A percentile compares a stretch with the other conserved stretches of the same genome.
These are phyloP conservation scores for Thermomyces lanuginosus DNA, from an alignment of 2,329 filamentous ascomycete species.

Conservation along the genomic window DNA sequence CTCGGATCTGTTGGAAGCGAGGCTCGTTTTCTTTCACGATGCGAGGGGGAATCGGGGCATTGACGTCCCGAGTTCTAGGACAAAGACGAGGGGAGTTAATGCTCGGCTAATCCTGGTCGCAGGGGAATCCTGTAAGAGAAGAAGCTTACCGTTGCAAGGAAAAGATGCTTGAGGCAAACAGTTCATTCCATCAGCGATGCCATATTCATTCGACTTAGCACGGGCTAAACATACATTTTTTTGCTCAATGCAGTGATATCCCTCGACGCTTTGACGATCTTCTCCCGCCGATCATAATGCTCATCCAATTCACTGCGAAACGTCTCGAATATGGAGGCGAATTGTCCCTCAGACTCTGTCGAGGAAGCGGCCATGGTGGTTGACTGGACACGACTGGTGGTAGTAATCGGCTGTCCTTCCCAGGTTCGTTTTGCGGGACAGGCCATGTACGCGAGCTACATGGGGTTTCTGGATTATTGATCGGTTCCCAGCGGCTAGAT, in stretches of 20 bases:
- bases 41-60: slow-evolving; percentile 41
- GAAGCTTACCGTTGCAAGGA: slow-evolving; percentile 54
- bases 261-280: slow-evolving; percentile 74
- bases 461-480: too few species aligned
- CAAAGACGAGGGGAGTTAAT: too few species aligned
- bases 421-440: slow-evolving; percentile 5
- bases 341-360: slow-evolving; percentile 1
- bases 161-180: slow-evolving; percentile 48
- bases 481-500: too few species aligned
- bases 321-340: slow-evolving; percentile 57
- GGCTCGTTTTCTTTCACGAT: slow-evolving; percentile 55
- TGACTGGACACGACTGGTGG: neutral
- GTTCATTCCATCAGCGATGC: neutral
- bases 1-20: slow-evolving; percentile 54
- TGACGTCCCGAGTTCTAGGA: slow-evolving; percentile 26
- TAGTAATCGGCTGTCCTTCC: slow-evolving; percentile 5
- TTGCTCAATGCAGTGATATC: slow-evolving; percentile 92
- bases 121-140: neutral
- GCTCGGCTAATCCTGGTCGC: too few species aligned
- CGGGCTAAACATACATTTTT: slow-evolving; percentile 56
- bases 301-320: slow-evolving; percentile 83
- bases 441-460: slow-evolving; percentile 3
- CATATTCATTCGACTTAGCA: neutral
- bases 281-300: slow-evolving; percentile 83
- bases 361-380: neutral